A percentile compares a stretch with the other conserved stretches of the same genome.
phyloP scores from a whole-genome alignment of 768 basidiomycete species.

The Lentinus brumalis region DNA sequence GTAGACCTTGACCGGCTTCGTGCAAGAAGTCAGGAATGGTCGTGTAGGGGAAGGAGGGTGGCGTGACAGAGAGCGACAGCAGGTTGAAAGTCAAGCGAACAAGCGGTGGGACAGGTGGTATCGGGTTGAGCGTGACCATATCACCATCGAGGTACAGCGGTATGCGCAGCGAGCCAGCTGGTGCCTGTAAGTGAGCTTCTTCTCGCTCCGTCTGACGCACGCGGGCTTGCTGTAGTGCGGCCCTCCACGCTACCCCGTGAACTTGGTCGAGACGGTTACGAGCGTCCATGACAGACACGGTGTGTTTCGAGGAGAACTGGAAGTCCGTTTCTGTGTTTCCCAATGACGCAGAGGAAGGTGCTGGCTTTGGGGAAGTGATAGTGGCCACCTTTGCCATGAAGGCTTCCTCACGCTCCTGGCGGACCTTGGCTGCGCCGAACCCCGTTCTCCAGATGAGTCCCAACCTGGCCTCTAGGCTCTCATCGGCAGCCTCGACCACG shows the following conservation, averaged over 20 bases:
- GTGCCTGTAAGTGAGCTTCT: slow-evolving; percentile 7
- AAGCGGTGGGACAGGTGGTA: slow-evolving; percentile 57
- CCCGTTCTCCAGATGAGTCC: slow-evolving; percentile 77
- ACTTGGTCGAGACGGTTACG: slow-evolving; percentile 64
- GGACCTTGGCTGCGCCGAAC: slow-evolving; percentile 64
- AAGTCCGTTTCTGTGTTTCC: slow-evolving; percentile 49
- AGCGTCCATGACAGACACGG: slow-evolving; percentile 73
- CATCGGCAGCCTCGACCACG: slow-evolving; percentile 80
- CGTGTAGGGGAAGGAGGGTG: slow-evolving; percentile 59
- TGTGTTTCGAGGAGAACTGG: slow-evolving; percentile 63
- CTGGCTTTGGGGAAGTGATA: slow-evolving; percentile 48
- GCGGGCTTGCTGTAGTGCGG: slow-evolving; percentile 39
- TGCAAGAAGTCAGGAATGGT: slow-evolving; percentile 64
- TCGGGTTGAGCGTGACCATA: slow-evolving; percentile 42
- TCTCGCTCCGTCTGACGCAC: slow-evolving; percentile 40
- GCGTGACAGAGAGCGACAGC: slow-evolving; percentile 55
- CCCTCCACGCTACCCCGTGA: slow-evolving; percentile 72
- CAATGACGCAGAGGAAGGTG: slow-evolving; percentile 20
- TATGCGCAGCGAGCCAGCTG: slow-evolving; percentile 6
- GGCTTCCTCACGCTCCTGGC: slow-evolving; percentile 76
- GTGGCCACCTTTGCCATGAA: slow-evolving; percentile 79
- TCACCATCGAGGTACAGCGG: slow-evolving; percentile 39
- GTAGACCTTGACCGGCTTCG: slow-evolving; percentile 68
- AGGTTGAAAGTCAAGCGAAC: slow-evolving; percentile 64
- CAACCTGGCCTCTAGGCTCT: slow-evolving; percentile 77